Evolutionary conservation across 306 rosid species (phyloP).

Genomic region (Prunus dulcis): DNA sequence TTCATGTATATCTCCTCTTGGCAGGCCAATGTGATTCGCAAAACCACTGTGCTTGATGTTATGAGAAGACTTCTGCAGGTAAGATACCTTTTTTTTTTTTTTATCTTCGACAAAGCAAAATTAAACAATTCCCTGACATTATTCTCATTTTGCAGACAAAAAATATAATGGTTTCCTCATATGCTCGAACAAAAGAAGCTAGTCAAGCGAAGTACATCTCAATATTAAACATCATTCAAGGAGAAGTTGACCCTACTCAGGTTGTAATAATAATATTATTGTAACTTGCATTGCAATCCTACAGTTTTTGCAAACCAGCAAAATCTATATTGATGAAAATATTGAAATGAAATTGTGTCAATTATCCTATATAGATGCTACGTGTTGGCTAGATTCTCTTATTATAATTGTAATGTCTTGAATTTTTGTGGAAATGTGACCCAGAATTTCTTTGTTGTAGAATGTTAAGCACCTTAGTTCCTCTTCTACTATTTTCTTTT

Average conservation of each 20-base stretch:
- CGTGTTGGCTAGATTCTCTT: not conserved
- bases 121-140: conserved; percentile 23
- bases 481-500: not conserved
- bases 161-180: conserved; percentile 97
- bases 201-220: conserved; percentile 99
- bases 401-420: not conserved
- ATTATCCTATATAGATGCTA: not conserved
- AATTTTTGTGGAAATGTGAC: not conserved
- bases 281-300: not conserved
- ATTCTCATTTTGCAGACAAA: conserved; percentile 63
- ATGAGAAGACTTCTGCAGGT: conserved; percentile 99
- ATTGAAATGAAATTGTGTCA: not conserved
- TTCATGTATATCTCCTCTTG: conserved; percentile 24
- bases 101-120: conserved; percentile 4
- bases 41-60: conserved; percentile 97
- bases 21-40: conserved; percentile 94
- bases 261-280: conserved; percentile 29
- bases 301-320: not conserved
- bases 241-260: conserved; percentile 99
- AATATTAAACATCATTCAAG: conserved; percentile 94
- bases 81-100: conserved; percentile 20
- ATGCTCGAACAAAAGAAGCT: conserved; percentile 98
- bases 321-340: not conserved
- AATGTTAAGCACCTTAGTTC: not conserved
- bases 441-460: not conserved